Evolutionary conservation across 2,329 filamentous ascomycete species (phyloP).

Genomic region (Cladosporium sp.): DNA sequence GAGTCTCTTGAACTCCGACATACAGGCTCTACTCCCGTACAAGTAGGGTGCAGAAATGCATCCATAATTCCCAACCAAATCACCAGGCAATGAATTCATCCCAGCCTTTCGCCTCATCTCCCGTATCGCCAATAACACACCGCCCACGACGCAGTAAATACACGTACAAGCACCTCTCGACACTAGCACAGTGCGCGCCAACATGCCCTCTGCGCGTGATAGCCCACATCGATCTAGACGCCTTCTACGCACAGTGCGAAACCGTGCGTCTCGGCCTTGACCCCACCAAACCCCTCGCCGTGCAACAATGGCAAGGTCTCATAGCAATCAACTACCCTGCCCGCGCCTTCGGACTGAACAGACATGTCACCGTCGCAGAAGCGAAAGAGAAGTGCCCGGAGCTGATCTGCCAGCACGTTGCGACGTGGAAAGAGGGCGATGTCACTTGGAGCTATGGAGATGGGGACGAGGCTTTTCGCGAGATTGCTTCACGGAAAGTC

Average conservation of each 20-base stretch:
- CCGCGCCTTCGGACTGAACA: constrained; percentile 70
- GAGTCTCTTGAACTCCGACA: too few relatives aligned
- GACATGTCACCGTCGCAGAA: constrained; percentile 75
- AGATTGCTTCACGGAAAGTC: constrained; percentile 87
- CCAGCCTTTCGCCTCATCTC: constrained; percentile 28
- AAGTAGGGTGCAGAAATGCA: background rate
- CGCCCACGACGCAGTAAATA: constrained; percentile 60
- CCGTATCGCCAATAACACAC: constrained; percentile 21
- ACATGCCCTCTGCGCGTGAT: constrained; percentile 79
- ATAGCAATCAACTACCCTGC: constrained; percentile 97
- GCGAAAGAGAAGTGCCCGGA: constrained; percentile 82
- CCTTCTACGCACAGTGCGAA: constrained; percentile 93
- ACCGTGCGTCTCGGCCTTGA: constrained; percentile 76
- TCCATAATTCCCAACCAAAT: background rate
- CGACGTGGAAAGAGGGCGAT: constrained; percentile 90
- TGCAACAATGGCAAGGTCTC: constrained; percentile 91
- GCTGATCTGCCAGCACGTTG: constrained; percentile 84
- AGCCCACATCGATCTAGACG: constrained; percentile 91
- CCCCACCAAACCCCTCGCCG: constrained; percentile 76
- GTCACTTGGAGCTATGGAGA: constrained; percentile 81
- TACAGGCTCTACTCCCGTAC: too few relatives aligned
- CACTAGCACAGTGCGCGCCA: constrained; percentile 66
- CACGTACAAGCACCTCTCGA: constrained; percentile 76
- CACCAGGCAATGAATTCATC: constrained; percentile 10
- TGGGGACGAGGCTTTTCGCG: constrained; percentile 65